phyloP scores from a whole-genome alignment of 2,329 filamentous ascomycete genomes.

The Calonectria pteridis region DNA sequence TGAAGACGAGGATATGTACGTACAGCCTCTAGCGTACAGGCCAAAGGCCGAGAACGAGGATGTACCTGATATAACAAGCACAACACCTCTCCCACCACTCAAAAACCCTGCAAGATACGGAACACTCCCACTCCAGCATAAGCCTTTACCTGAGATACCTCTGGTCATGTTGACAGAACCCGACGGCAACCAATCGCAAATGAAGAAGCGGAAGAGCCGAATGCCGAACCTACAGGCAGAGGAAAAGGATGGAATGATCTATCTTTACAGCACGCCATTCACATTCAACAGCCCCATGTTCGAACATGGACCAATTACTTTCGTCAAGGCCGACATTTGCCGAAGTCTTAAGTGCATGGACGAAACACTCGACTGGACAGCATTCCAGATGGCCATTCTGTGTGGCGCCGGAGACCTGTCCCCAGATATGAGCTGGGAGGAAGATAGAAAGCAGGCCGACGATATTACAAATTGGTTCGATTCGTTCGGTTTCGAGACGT shows the following conservation, averaged over 20 bases:
- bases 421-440: constrained; percentile 56
- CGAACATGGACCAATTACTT: constrained; percentile 67
- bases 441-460: constrained; percentile 57
- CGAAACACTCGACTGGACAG: constrained; percentile 70
- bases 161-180: constrained; percentile 26
- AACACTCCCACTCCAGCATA: constrained; percentile 6
- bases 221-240: constrained; percentile 38
- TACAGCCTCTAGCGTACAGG: constrained; percentile 10
- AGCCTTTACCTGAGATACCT: not conserved
- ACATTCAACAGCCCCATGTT: constrained; percentile 63
- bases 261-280: constrained; percentile 61
- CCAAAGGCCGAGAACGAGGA: constrained; percentile 13
- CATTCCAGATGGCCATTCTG: constrained; percentile 74
- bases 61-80: not conserved
- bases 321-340: constrained; percentile 59
- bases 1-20: constrained; percentile 11
- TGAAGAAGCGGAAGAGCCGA: constrained; percentile 12
- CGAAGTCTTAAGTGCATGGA: constrained; percentile 56
- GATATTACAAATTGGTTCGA: constrained; percentile 66
- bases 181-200: constrained; percentile 21
- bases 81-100: constrained; percentile 31
- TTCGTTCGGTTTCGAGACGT: constrained; percentile 60
- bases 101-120: constrained; percentile 39
- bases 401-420: constrained; percentile 67
- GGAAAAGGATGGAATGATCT: constrained; percentile 60